Base-by-base conservation (phyloP, 495 filamentous ascomycete genomes). In the Collariella sp. region DNA sequence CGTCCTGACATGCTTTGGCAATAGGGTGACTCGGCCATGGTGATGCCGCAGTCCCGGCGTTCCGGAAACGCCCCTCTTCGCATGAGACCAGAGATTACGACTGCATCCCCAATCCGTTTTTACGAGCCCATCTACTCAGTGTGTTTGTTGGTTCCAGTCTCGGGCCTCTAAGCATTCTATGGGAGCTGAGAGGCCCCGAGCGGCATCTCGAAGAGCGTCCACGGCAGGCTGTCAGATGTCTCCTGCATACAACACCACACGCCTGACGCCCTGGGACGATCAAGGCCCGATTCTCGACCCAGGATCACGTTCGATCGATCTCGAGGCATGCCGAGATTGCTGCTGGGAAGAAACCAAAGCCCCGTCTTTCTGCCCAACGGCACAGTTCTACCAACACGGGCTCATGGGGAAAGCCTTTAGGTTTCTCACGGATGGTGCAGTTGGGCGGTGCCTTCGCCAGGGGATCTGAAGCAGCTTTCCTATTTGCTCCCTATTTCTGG, bases 361-460 rank as follows among this genome's bases (percentile, higher is more conserved):
- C 35, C 36, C 35, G 23, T 20, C 45, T 43, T 63, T 60, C 58
- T 61, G 63, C 63, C 65, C 61, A 63, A 66, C 62, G 46, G 46
- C 52, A n/a, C 19, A 50, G 35, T 22, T 13, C 45, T 58, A 10
- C 62, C 56, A 56, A 61, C 65, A 60, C 59, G 49, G 51, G 26
- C 22, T 16, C 43, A 31, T 18, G 13, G n/a, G 46, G 20, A 34
- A 29, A 24, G 18, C 59, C 54, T 45, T 47, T 60, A 50, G 49
- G 52, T 56, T 35, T 34, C 40, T 46, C 46, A 36, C 46, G 46
- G 35, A 36, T 51, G 46, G 43, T 58, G 50, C 54, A 49, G 52
- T 56, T 57, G 39, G 50, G 29, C 23, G 53, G 50, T 34, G 43
- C 35, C 33, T 34, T 53, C 26, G 45, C 52, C 24, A 52, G 43